These are phyloP conservation scores for Emergomyces pasteurianus DNA, from an alignment of 2,329 filamentous ascomycete species.

Conservation along the genomic window DNA sequence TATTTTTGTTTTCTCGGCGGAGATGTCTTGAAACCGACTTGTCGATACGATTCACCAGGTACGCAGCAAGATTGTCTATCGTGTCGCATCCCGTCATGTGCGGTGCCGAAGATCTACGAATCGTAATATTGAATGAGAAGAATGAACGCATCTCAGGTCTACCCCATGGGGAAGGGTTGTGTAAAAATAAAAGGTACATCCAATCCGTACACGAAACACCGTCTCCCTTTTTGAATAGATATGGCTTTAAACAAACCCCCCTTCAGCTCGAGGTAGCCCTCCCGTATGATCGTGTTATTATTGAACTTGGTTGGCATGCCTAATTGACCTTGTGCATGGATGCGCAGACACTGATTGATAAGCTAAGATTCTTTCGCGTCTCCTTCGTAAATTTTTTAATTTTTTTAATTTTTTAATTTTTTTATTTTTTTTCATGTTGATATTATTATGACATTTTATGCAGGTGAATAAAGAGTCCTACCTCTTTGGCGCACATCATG, in stretches of 20 bases:
- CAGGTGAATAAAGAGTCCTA: not conserved
- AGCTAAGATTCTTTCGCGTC: not conserved
- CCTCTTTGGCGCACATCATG: not conserved
- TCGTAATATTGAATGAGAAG: too few species aligned
- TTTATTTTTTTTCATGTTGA: not conserved
- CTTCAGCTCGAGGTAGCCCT: too few species aligned
- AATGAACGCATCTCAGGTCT: too few species aligned
- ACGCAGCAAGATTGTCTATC: not conserved
- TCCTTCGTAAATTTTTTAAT: not conserved
- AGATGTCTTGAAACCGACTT: not conserved
- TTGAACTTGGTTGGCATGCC: not conserved
- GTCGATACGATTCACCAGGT: not conserved
- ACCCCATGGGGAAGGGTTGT: too few species aligned
- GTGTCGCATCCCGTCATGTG: too few species aligned
- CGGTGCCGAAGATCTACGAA: too few species aligned
- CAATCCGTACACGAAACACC: not conserved
- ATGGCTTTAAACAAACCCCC: not conserved
- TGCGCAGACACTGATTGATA: not conserved
- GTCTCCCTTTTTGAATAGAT: not conserved
- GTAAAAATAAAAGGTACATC: too few species aligned
- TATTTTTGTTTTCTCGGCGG: not conserved
- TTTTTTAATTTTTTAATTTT: not conserved
- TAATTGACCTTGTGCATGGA: not conserved
- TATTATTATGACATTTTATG: too few species aligned
- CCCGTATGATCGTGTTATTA: too few species aligned